Evolutionary conservation across 306 rosid genomes (phyloP), one percentile per base, ranked within the genome.

Genomic region (Trifolium fragiferum): DNA sequence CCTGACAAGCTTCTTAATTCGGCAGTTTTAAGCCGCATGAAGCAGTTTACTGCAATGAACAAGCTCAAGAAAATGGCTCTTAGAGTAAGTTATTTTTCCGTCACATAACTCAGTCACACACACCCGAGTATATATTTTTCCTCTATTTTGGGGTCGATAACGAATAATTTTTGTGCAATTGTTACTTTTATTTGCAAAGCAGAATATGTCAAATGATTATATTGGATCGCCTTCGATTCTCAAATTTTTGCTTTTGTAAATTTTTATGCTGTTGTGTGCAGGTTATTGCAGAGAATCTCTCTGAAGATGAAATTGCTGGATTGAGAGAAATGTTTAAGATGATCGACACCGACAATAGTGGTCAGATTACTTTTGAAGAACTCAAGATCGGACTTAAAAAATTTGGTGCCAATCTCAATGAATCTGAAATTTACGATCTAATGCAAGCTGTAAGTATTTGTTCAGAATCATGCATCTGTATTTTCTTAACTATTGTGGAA

Each of bases 11-110:
- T 93, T 67, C 96, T 93, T 66, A 97, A 91, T 74, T 75, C 97
- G 1, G 96, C 98, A 32, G 97, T 93, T 75, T 83, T 93, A 74
- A 90, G 84, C 85, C 97, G 96, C 60, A 73, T 93, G 80, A 90
- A 90, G 75, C 96, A 89, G 82, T 90, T 93, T 76, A 82, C 92
- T 77, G 95, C 95, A 9, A 90, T 89, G 97, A 84, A 87, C 92
- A 93, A 87, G 74, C 88, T 93, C 59, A 93, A 93, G 84, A 93
- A 87, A 86, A 89, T 93, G 93, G 98, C 92, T 80, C 94, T 91
- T 9, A 89, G 94, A 83, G 98, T 93, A 83, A 66, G 91, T 89
- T 69, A 32, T 68, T 41, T 62, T 49, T 30, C 43, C 3, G 13
- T 32, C 66, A 7, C 21, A 15, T 15, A 27, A 60, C 66, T 32